Base-by-base conservation (phyloP, 2,329 filamentous ascomycete species). In the Cladosporium sphaerospermum region DNA sequence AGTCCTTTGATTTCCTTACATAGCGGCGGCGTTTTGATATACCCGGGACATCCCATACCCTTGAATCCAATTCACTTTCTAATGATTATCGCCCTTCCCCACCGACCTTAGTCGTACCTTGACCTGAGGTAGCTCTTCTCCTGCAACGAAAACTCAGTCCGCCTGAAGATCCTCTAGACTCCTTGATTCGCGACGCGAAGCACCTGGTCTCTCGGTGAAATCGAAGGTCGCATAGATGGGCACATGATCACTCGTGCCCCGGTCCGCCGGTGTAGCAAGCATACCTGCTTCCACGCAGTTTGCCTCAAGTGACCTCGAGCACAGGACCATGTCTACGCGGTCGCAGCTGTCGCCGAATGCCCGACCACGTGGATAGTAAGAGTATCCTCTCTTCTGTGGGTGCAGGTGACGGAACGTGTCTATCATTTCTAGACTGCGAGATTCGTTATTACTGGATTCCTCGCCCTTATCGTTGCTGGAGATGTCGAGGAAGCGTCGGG, bases 181-280 rank as follows among this genome's bases (percentile, higher is more conserved):
- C 23, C 23, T 28, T 28, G 23, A 28, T 5, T 28, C 23, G 23
- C 23, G 23, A 7, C 23, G 23, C 23, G 23, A 28, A 28, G 4
- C 7, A 7, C 23, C 7, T 28, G 23, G 7, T 28, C 7, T 7
- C 4, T 7, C 8, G 4, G 5, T 31, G 16, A 64, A 58, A 4
- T 53, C 52, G 37, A 62, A 63, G 4, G 33, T 52, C 65, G 14
- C 71, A 69, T 70, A 78, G 5, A 82, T 60, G 0, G 78, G 77
- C 13, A 78, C 75, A 67, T 80, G 78, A 64, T 81, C 78, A 61
- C 77, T 80, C 2, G 73, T 69, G 1, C 76, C 77, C 37, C 78
- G 67, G 55, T 79, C 78, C 55, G 56, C 61, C 13, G 67, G 57
- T 19, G 62, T 72, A 28, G 73, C 72, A 53, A 71, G 62, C 13